phyloP scores from a whole-genome alignment of 495 filamentous ascomycete species.

The Penicillium cinerascens region DNA sequence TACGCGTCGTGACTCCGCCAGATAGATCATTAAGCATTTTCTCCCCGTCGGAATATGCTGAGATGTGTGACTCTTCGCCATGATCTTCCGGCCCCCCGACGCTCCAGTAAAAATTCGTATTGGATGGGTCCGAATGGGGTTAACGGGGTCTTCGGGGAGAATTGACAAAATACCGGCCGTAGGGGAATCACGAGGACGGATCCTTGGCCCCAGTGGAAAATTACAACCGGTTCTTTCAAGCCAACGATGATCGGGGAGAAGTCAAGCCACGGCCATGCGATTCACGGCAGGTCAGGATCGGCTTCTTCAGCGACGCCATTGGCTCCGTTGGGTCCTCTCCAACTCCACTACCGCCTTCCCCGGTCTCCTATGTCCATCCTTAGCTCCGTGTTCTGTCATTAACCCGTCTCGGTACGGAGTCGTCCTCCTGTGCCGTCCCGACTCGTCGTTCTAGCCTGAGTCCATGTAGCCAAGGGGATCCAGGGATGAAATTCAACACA shows the following conservation, averaged over 20 bases:
- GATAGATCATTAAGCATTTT: not conserved
- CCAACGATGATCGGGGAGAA: not conserved
- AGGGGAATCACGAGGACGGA: not conserved
- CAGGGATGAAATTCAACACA: not conserved
- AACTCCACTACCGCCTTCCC: not conserved
- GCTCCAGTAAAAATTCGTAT: not conserved
- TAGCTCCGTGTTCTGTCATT: conserved; percentile 8
- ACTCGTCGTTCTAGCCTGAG: not conserved
- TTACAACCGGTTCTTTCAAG: not conserved
- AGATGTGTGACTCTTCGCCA: not conserved
- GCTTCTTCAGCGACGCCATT: not conserved
- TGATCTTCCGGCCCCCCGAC: not conserved
- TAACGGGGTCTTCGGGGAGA: not conserved
- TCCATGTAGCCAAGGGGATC: not conserved
- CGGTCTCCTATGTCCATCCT: conserved; percentile 7
- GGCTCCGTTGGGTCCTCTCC: not conserved
- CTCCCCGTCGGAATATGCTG: no score
- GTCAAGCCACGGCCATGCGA: not conserved
- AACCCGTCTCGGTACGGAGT: conserved; percentile 1
- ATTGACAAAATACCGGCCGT: not conserved
- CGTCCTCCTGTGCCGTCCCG: not conserved
- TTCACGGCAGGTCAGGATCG: no score
- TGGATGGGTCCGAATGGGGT: not conserved
- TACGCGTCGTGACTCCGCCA: not conserved
- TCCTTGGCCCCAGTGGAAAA: not conserved